Evolutionary conservation across 75 land plant genomes (phyloP).

Genomic region (Isoetes taiwanensis): DNA sequence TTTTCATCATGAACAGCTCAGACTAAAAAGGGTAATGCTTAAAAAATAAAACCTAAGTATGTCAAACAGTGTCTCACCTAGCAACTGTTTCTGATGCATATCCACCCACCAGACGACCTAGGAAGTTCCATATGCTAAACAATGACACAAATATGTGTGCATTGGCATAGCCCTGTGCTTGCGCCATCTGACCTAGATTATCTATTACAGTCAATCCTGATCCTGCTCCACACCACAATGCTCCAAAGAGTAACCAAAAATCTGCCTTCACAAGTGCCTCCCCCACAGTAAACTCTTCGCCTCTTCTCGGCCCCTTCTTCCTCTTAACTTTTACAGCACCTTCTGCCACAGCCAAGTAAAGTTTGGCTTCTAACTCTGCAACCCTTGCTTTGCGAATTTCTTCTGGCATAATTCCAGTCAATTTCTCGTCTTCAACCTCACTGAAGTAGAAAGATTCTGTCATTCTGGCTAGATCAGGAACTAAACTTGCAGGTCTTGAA

Average conservation of each 20-base stretch:
- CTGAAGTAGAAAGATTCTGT: too few relatives aligned
- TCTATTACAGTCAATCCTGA: conserved; percentile 94
- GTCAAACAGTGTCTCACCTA: too few relatives aligned
- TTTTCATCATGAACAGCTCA: too few relatives aligned
- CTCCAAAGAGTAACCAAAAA: conserved; percentile 74
- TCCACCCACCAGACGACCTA: conserved; percentile 91
- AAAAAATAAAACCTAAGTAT: too few relatives aligned
- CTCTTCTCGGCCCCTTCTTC: conserved; percentile 67
- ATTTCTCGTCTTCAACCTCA: conserved; percentile 87
- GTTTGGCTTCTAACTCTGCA: conserved; percentile 15
- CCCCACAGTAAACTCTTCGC: conserved; percentile 80
- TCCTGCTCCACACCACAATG: conserved; percentile 74
- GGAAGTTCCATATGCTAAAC: conserved; percentile 98
- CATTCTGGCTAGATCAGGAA: too few relatives aligned
- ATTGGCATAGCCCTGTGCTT: conserved; percentile 73
- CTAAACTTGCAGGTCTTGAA: too few relatives aligned
- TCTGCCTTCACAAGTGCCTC: conserved; percentile 95
- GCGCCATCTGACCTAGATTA: conserved; percentile 91
- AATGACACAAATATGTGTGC: conserved; percentile 88
- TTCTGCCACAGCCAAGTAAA: conserved; percentile 70
- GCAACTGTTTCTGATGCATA: conserved; percentile 74
- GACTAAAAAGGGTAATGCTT: too few relatives aligned
- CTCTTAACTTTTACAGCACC: conserved; percentile 33
- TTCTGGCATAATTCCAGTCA: conserved; percentile 15
- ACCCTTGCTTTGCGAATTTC: neutral